Evolutionary conservation across 2,329 filamentous ascomycete genomes (phyloP).

Genomic region (Aaosphaeria arxii): DNA sequence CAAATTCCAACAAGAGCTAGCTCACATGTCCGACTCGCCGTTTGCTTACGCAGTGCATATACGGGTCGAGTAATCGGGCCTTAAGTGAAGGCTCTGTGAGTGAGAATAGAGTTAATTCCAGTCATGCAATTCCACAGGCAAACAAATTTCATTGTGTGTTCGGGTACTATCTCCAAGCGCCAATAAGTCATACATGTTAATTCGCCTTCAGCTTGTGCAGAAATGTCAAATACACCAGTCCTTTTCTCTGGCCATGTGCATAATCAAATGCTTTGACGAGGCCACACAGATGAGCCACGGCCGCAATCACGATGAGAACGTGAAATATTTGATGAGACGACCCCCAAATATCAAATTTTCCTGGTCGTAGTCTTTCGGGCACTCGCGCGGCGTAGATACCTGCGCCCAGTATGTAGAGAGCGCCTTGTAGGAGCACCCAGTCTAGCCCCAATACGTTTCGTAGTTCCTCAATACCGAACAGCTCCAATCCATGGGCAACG

Average conservation of each 20-base stretch:
- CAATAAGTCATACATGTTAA: neutral
- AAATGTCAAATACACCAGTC: constrained; percentile 9
- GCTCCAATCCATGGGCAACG: constrained; percentile 68
- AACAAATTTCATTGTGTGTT: neutral
- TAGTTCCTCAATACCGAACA: constrained; percentile 67
- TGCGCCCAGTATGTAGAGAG: constrained; percentile 82
- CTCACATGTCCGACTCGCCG: too few species aligned
- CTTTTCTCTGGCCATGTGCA: constrained; percentile 57
- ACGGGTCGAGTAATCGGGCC: too few species aligned
- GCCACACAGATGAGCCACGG: constrained; percentile 75
- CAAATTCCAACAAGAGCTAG: too few species aligned
- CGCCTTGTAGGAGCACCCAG: constrained; percentile 78
- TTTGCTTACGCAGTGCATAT: too few species aligned
- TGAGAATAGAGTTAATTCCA: too few species aligned
- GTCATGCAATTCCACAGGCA: too few species aligned
- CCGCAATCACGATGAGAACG: constrained; percentile 79
- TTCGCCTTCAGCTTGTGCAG: constrained; percentile 3
- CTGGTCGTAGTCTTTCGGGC: constrained; percentile 77
- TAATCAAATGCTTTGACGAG: constrained; percentile 83
- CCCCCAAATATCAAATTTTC: constrained; percentile 84
- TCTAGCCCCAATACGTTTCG: constrained; percentile 72
- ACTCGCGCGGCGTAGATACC: constrained; percentile 81
- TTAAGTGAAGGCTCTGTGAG: too few species aligned
- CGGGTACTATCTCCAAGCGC: constrained; percentile 2
- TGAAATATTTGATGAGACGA: constrained; percentile 97